phyloP scores from a whole-genome alignment of 495 filamentous ascomycete species.

The Pseudoneurospora amorphoporcata region DNA sequence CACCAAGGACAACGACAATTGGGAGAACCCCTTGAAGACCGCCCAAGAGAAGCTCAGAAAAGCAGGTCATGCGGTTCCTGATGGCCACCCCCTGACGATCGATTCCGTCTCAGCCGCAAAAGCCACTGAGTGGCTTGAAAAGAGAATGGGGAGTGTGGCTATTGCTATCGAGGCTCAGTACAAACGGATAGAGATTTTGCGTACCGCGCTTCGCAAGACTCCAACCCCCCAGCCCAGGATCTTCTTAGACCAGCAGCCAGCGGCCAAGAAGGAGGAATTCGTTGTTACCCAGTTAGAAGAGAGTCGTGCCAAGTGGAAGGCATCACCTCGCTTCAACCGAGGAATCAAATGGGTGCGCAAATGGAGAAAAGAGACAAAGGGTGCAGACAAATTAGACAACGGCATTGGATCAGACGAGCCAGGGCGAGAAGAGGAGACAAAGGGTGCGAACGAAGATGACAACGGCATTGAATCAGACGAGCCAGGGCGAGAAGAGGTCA shows the following conservation, averaged over 20 bases:
- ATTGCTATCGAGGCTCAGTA: slow-evolving; percentile 9
- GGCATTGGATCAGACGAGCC: background rate
- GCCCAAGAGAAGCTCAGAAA: background rate
- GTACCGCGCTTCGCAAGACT: slow-evolving; percentile 7
- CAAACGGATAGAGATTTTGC: slow-evolving; percentile 11
- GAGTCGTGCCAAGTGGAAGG: background rate
- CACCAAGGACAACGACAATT: background rate
- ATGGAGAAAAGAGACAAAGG: background rate
- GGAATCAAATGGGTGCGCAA: background rate
- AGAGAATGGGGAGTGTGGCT: slow-evolving; percentile 11
- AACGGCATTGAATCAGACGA: background rate
- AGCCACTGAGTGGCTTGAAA: background rate
- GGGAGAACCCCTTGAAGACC: background rate
- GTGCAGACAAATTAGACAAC: background rate
- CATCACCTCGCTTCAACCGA: background rate
- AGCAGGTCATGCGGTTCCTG: background rate
- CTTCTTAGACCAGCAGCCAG: background rate
- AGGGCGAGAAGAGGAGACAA: background rate
- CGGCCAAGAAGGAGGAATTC: background rate
- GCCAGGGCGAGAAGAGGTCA: slow-evolving; percentile 1
- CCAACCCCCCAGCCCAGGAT: background rate
- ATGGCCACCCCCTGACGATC: background rate
- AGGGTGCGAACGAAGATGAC: background rate
- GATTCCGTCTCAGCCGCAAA: background rate
- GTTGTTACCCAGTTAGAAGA: background rate